Evolutionary conservation across 1,139 yeast species (phyloP), one percentile per base, ranked within the genome.

Genomic region (Tardiomyces depauwii): DNA sequence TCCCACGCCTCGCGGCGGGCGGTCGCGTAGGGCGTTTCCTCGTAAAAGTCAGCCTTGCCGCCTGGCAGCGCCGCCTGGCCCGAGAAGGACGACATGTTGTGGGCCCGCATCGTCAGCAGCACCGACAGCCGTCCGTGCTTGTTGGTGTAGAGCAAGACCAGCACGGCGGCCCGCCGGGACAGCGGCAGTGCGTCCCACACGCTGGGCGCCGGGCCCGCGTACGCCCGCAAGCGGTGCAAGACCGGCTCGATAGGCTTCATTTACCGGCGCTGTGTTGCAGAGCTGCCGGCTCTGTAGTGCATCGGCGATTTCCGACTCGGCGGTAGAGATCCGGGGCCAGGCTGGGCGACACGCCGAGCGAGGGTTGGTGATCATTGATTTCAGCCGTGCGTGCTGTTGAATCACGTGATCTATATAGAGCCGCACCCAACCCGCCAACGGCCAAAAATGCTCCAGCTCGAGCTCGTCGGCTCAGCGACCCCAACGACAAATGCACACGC

Each of bases 1-100:
- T 88, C 96, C 52, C 73, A 77, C 57, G 87, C 80, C 64, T 88
- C 96, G 43, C 96, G 69, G 50, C 94, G 68, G 1, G 95, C 80
- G 36, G 83, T 81, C 45, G 72, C 72, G 73, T 83, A 82, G 51
- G 82, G 85, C 14, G 77, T 62, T 60, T 87, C 96, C 2, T 67
- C 57, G 7, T 48, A 59, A 39, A 40, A 42, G 44, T 64, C 68
- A 13, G 66, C 65, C 46, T 64, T 64, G 18, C 68, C 96, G 2
- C 96, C 96, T 2, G 96, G 96, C 18, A 88, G 68, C 2, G 95
- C 83, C 13, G 86, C 83, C 60, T 88, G 95, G 6, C 96, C 95
- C 0, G 94, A 83, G 63, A 86, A 88, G 46, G 76, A 76, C 42
- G 80, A 70, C 55, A 88, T 67, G 45, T 73, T 71, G 44, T 84